Evolutionary conservation across 345 rosid species (phyloP).

Genomic region (Syzygium aqueum): DNA sequence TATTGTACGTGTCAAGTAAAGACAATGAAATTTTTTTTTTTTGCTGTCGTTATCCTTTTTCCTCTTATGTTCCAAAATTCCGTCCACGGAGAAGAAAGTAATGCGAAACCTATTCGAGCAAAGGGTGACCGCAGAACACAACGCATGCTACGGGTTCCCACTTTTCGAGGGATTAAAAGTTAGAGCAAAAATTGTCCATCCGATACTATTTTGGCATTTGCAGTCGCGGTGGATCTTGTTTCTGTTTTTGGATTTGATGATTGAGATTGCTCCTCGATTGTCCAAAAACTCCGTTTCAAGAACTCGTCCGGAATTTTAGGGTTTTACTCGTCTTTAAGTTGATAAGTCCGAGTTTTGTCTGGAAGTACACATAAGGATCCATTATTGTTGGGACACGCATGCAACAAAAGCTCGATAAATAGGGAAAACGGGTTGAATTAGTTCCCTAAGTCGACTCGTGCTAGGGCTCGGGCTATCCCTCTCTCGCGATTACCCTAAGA

Average conservation of each 20-base stretch:
- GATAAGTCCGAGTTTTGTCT: too few relatives aligned
- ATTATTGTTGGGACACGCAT: too few relatives aligned
- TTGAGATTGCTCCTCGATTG: not conserved
- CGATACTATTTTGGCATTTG: not conserved
- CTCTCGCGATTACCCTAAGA: too few relatives aligned
- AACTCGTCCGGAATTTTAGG: not conserved
- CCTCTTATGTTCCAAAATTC: not conserved
- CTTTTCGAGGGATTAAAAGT: too few relatives aligned
- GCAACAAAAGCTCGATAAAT: too few relatives aligned
- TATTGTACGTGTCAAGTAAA: not conserved
- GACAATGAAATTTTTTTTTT: not conserved
- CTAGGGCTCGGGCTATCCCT: too few relatives aligned
- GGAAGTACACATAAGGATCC: too few relatives aligned
- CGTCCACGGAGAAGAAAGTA: not conserved
- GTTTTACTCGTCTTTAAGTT: too few relatives aligned
- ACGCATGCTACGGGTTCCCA: conserved; percentile 7
- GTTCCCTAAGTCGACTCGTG: too few relatives aligned
- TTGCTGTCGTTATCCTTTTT: not conserved
- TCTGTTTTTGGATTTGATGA: not conserved
- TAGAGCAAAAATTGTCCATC: too few relatives aligned
- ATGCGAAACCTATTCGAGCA: not conserved
- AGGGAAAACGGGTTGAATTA: too few relatives aligned
- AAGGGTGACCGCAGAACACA: conserved; percentile 3
- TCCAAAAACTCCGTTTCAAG: not conserved
- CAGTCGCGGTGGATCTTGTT: not conserved